A percentile compares a stretch with the other conserved stretches of the same genome.
These are phyloP conservation scores for Hordeum marinum DNA, from an alignment of 176 grass and related monocot species.

Conservation along the genomic window DNA sequence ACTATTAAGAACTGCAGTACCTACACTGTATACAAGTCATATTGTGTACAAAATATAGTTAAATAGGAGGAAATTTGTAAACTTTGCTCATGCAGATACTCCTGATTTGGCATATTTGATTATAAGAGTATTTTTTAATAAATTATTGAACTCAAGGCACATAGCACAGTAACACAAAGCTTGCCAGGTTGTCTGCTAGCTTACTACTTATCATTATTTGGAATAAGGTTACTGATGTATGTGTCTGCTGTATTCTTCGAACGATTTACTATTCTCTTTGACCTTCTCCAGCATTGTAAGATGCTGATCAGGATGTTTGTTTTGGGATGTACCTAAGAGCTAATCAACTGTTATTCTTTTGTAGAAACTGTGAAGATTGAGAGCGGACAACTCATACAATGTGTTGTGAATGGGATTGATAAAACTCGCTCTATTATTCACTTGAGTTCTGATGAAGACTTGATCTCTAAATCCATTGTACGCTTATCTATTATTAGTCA, in stretches of 20 bases:
- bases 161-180: not conserved
- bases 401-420: constrained; percentile 72
- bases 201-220: not conserved
- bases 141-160: not conserved
- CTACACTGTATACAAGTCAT: not conserved
- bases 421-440: constrained; percentile 71
- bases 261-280: not conserved
- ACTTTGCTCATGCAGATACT: not conserved
- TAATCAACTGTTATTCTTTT: constrained; percentile 13
- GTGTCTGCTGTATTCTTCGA: constrained; percentile 9
- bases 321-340: constrained; percentile 9
- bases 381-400: constrained; percentile 56
- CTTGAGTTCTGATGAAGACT: constrained; percentile 64
- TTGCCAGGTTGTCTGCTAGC: not conserved
- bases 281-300: not conserved
- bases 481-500: constrained; percentile 12
- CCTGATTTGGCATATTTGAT: not conserved
- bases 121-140: not conserved
- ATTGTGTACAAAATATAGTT: not conserved
- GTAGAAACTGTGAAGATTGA: constrained; percentile 53
- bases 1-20: not conserved
- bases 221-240: not conserved
- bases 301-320: constrained; percentile 23
- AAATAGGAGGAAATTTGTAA: not conserved
- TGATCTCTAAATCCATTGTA: constrained; percentile 80